These are phyloP conservation scores for Immersiella caudata DNA, from an alignment of 495 filamentous ascomycete genomes.

Conservation along the genomic window DNA sequence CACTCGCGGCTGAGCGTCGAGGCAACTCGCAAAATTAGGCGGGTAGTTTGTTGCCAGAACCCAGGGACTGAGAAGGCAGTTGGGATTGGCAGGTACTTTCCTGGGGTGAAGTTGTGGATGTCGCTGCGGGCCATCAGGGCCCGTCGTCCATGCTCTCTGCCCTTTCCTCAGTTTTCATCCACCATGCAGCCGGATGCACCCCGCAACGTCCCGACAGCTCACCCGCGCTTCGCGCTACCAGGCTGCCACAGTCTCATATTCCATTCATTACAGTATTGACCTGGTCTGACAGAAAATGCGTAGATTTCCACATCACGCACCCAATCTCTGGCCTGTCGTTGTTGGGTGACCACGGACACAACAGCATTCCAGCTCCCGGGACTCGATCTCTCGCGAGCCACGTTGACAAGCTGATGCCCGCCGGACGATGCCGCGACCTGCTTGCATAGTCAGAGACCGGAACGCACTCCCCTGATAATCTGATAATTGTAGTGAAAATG, in stretches of 20 bases:
- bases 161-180: constrained; percentile 5
- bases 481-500: not conserved
- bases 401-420: too few species aligned
- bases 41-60: not conserved
- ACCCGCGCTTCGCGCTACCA: constrained; percentile 17
- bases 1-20: constrained; percentile 11
- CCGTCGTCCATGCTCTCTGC: not conserved
- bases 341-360: too few species aligned
- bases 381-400: too few species aligned
- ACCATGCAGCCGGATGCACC: constrained; percentile 7
- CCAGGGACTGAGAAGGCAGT: not conserved
- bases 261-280: not conserved
- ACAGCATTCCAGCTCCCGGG: too few species aligned
- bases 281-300: not conserved
- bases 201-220: constrained; percentile 12
- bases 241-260: constrained; percentile 3
- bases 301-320: not conserved
- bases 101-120: not conserved
- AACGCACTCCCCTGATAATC: too few species aligned
- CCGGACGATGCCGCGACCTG: too few species aligned
- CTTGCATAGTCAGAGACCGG: too few species aligned
- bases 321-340: too few species aligned
- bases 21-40: constrained; percentile 17
- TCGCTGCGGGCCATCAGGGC: constrained; percentile 3
- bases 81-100: not conserved